Conservation (phyloP, 768 basidiomycete species). For the Pleurotus eryngii region DNA sequence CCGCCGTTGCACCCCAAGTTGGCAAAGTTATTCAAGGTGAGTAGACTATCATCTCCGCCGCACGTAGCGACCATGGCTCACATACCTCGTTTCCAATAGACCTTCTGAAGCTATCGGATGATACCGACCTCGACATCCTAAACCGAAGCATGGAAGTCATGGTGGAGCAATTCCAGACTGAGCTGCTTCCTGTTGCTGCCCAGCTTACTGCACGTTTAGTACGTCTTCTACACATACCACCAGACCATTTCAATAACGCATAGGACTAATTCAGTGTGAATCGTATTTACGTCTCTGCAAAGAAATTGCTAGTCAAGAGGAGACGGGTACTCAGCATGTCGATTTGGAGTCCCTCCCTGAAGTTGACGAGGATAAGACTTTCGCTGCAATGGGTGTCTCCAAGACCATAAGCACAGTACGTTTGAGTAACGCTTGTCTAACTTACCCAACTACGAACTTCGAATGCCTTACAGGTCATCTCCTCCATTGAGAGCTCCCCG, state of each 20-base stretch:
- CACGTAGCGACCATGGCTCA: too few species aligned
- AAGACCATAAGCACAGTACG: slow-evolving; percentile 78
- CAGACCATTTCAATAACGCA: background rate
- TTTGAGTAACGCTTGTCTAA: slow-evolving; percentile 5
- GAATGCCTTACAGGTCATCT: slow-evolving; percentile 53
- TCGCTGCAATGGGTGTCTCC: slow-evolving; percentile 82
- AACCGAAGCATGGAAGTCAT: slow-evolving; percentile 82
- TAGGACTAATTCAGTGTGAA: slow-evolving; percentile 51
- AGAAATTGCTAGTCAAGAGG: slow-evolving; percentile 59
- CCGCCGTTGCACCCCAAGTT: slow-evolving; percentile 69
- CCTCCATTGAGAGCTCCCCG: slow-evolving; percentile 66
- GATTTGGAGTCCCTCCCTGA: slow-evolving; percentile 57
- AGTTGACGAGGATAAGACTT: slow-evolving; percentile 81
- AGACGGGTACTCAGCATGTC: slow-evolving; percentile 42
- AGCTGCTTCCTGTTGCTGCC: slow-evolving; percentile 81
- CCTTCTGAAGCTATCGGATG: slow-evolving; percentile 85
- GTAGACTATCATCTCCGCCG: slow-evolving; percentile 3
- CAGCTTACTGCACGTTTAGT: slow-evolving; percentile 78
- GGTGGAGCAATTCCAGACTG: slow-evolving; percentile 81
- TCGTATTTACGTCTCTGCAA: slow-evolving; percentile 77
- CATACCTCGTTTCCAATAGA: slow-evolving; percentile 35
- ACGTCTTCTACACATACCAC: slow-evolving; percentile 21
- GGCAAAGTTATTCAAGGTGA: slow-evolving; percentile 85
- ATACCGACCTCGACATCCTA: slow-evolving; percentile 84
- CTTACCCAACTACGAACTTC: background rate